Conservation (phyloP, 768 basidiomycete species). For the Podaxis rugospora region DNA sequence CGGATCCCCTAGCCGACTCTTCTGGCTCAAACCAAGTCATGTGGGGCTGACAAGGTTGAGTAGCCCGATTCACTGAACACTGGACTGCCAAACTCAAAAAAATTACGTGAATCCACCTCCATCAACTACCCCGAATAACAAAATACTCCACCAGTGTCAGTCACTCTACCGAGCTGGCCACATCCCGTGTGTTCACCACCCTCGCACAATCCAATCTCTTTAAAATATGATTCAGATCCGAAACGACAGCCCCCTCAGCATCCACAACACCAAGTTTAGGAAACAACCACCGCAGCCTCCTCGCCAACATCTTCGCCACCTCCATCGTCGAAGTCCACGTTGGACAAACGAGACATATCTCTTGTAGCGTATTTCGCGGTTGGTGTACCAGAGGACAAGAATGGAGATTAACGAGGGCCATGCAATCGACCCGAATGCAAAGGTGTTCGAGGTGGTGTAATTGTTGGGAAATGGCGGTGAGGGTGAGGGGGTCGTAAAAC, state of each 20-base stretch:
- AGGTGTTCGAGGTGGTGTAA: background rate
- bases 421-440: background rate
- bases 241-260: background rate
- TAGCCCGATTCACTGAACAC: too few relatives aligned
- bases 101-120: too few relatives aligned
- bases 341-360: background rate
- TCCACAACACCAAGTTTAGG: background rate
- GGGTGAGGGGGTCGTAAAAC: background rate
- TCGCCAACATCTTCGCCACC: background rate
- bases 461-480: background rate
- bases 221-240: background rate
- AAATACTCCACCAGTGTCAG: too few relatives aligned
- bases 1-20: too few relatives aligned
- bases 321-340: background rate
- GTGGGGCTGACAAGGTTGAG: too few relatives aligned
- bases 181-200: too few relatives aligned
- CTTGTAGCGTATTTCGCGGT: background rate
- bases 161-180: too few relatives aligned
- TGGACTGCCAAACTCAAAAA: too few relatives aligned
- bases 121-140: too few relatives aligned
- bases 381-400: background rate
- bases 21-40: too few relatives aligned
- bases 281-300: background rate
- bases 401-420: background rate
- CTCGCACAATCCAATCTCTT: background rate